Evolutionary conservation across 1,139 yeast genomes (phyloP).

Genomic region (Suhomyces choctaworum): DNA sequence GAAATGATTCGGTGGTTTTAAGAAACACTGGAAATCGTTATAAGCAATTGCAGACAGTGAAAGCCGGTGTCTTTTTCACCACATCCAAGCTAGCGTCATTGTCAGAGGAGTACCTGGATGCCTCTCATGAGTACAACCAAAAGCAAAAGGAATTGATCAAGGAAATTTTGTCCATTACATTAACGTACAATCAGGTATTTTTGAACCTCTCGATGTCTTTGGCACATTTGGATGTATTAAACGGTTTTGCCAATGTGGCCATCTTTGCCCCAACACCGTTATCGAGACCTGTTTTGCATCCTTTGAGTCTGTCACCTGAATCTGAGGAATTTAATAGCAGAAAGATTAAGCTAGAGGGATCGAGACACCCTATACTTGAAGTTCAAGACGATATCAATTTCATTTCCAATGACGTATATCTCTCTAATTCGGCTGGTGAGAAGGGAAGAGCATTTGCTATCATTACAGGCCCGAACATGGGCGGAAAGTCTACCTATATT

Average conservation of each 20-base stretch:
- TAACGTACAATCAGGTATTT: conserved; percentile 78
- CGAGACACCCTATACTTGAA: conserved; percentile 94
- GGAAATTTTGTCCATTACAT: conserved; percentile 77
- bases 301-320: conserved; percentile 34
- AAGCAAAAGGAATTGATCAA: conserved; percentile 77
- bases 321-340: conserved; percentile 42
- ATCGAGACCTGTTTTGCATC: conserved; percentile 64
- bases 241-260: conserved; percentile 83
- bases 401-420: conserved; percentile 78
- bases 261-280: conserved; percentile 82
- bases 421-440: conserved; percentile 37
- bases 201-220: conserved; percentile 63
- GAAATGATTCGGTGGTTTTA: conserved; percentile 81
- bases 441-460: conserved; percentile 64
- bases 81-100: conserved; percentile 62
- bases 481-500: conserved; percentile 94
- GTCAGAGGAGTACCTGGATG: conserved; percentile 57
- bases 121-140: conserved; percentile 65
- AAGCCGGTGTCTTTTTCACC: conserved; percentile 92
- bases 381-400: conserved; percentile 85
- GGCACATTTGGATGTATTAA: conserved; percentile 79
- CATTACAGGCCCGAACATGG: conserved; percentile 98
- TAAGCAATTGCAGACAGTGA: conserved; percentile 82
- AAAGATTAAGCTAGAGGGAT: conserved; percentile 58
- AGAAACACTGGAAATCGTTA: conserved; percentile 62